Conservation (phyloP, 179 eudicot species). For the Spergularia azorica region DNA sequence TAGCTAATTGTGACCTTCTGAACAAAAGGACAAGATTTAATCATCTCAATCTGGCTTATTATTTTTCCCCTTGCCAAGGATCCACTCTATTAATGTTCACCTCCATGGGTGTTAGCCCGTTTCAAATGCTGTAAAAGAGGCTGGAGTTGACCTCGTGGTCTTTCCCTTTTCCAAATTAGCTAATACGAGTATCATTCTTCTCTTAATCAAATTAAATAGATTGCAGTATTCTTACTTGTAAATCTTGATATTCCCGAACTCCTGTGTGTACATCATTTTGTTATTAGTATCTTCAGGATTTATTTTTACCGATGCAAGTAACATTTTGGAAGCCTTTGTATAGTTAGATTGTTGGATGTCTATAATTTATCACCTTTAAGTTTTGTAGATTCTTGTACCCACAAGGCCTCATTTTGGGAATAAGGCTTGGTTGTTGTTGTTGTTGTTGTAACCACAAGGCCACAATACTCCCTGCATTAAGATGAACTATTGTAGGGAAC, state of each 20-base stretch:
- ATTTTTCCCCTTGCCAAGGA: neutral
- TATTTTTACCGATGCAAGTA: neutral
- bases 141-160: neutral
- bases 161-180: neutral
- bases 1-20: neutral
- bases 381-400: no score
- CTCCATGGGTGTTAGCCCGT: no score
- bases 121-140: neutral
- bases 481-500: no score
- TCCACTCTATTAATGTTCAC: neutral
- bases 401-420: no score
- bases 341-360: neutral
- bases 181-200: neutral
- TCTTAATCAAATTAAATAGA: neutral
- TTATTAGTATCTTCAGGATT: no score
- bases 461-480: no score
- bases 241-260: neutral
- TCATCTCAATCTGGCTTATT: neutral
- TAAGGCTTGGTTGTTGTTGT: no score
- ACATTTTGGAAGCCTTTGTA: neutral
- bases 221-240: neutral
- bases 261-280: no score
- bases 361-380: no score
- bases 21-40: no score
- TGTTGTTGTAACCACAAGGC: no score